These are phyloP conservation scores for Niveomyces coronatus DNA, from an alignment of 2,329 filamentous ascomycete species.

Conservation along the genomic window DNA sequence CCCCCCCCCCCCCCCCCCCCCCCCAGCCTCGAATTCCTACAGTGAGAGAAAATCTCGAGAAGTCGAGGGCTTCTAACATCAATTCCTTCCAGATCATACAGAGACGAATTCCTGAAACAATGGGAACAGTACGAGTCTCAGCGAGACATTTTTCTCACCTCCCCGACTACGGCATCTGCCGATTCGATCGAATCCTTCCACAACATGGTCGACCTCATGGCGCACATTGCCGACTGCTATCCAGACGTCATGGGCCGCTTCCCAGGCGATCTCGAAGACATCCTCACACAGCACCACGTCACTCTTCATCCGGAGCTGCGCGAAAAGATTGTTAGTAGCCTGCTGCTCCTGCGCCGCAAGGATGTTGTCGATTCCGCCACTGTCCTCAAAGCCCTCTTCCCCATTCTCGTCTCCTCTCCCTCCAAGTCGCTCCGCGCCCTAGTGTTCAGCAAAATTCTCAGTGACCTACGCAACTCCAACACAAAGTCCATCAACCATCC, in stretches of 20 bases:
- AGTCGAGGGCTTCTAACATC: slow-evolving; percentile 3
- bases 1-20: no score
- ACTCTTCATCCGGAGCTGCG: slow-evolving; percentile 73
- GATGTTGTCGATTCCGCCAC: slow-evolving; percentile 79
- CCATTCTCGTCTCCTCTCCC: slow-evolving; percentile 81
- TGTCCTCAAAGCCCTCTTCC: slow-evolving; percentile 85
- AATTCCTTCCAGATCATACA: slow-evolving; percentile 56
- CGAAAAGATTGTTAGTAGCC: slow-evolving; percentile 87
- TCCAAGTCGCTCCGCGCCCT: slow-evolving; percentile 81
- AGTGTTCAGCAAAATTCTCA: slow-evolving; percentile 81
- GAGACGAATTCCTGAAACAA: slow-evolving; percentile 78
- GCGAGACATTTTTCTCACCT: slow-evolving; percentile 80
- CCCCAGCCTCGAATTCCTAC: not conserved
- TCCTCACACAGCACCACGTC: slow-evolving; percentile 74
- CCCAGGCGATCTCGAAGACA: slow-evolving; percentile 67
- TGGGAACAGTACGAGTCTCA: slow-evolving; percentile 88
- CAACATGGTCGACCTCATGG: slow-evolving; percentile 86
- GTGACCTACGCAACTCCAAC: slow-evolving; percentile 81
- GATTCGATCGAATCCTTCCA: slow-evolving; percentile 75
- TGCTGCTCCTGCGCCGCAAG: slow-evolving; percentile 82
- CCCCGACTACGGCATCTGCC: slow-evolving; percentile 66
- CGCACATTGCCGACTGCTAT: slow-evolving; percentile 91
- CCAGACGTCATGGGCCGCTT: slow-evolving; percentile 69
- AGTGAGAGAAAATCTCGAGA: not conserved
- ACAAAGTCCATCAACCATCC: slow-evolving; percentile 81